Conservation (phyloP, 352 stramenopile species). For the Phytopythium delawarense region DNA sequence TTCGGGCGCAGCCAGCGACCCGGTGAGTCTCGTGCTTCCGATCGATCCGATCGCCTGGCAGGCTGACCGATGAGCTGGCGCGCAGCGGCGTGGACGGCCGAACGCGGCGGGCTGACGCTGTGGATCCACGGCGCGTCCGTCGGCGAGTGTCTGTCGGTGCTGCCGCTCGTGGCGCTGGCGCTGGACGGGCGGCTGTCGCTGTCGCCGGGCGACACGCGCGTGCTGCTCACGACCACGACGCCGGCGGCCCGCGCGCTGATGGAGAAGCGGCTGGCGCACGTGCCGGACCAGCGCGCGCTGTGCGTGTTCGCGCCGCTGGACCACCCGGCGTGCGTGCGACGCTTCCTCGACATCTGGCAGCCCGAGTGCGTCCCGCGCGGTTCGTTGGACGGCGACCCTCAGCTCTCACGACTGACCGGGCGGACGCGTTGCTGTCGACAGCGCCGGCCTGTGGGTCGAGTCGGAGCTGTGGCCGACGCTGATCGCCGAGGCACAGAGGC, state of each 20-base stretch:
- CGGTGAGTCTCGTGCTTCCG: slow-evolving; percentile 14
- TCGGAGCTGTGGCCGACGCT: slow-evolving; percentile 81
- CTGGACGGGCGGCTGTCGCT: slow-evolving; percentile 17
- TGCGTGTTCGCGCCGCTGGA: slow-evolving; percentile 75
- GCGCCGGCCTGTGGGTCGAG: slow-evolving; percentile 71
- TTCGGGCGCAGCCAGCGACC: slow-evolving; percentile 40
- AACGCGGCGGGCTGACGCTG: slow-evolving; percentile 24
- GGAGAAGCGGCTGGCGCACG: slow-evolving; percentile 15
- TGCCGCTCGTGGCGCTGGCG: slow-evolving; percentile 56
- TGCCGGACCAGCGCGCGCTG: slow-evolving; percentile 17
- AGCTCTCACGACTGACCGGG: not conserved
- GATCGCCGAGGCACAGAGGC: slow-evolving; percentile 41
- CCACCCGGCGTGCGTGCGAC: slow-evolving; percentile 35
- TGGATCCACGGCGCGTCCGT: slow-evolving; percentile 80
- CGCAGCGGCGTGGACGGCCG: not conserved
- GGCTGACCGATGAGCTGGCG: slow-evolving; percentile 13
- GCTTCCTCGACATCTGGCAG: slow-evolving; percentile 62
- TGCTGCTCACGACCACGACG: slow-evolving; percentile 72
- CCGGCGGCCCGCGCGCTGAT: slow-evolving; percentile 44
- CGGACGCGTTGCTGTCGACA: slow-evolving; percentile 7
- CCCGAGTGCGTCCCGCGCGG: slow-evolving; percentile 31
- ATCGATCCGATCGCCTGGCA: not conserved
- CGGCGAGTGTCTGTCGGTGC: slow-evolving; percentile 62
- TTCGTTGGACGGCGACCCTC: not conserved
- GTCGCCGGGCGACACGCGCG: slow-evolving; percentile 15